Conservation (phyloP, 2,329 filamentous ascomycete species). For the Pleochaeta shiraiana region DNA sequence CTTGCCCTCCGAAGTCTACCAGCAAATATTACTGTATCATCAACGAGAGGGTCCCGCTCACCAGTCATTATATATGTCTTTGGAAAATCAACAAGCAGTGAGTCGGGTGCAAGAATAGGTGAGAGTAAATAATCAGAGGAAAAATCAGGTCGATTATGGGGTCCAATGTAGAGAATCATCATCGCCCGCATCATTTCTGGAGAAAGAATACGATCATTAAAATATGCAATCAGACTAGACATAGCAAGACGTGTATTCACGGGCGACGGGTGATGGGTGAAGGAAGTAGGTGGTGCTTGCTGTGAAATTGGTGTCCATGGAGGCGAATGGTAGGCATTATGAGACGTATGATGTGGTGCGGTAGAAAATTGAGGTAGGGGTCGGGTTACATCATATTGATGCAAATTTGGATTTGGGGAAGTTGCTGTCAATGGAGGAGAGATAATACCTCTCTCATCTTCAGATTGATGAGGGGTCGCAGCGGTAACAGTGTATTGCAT, state of each 20-base stretch:
- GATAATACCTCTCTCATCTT: conserved; percentile 30
- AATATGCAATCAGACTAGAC: conserved; percentile 95
- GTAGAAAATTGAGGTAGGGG: conserved; percentile 14
- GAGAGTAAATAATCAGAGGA: conserved; percentile 76
- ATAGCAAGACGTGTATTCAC: conserved; percentile 77
- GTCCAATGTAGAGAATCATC: conserved; percentile 95
- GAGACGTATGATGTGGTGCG: not conserved
- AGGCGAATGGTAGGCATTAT: conserved; percentile 10
- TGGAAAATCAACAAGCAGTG: conserved; percentile 65
- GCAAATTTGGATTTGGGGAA: not conserved
- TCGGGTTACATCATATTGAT: conserved; percentile 9
- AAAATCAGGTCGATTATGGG: conserved; percentile 84
- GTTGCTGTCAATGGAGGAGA: conserved; percentile 9
- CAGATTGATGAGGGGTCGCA: conserved; percentile 61
- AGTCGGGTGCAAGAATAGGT: conserved; percentile 72
- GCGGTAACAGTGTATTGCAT: conserved; percentile 74
- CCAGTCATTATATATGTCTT: conserved; percentile 90
- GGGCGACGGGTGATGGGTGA: conserved; percentile 31
- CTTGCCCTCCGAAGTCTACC: conserved; percentile 70
- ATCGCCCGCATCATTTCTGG: conserved; percentile 99
- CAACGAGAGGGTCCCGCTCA: conserved; percentile 84
- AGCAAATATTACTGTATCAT: conserved; percentile 93
- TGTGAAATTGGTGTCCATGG: conserved; percentile 8
- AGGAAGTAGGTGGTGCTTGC: conserved; percentile 4
- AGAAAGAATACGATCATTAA: conserved; percentile 83